Evolutionary conservation across 257 asterid genomes (phyloP).

Genomic region (Capsicum chinense): DNA sequence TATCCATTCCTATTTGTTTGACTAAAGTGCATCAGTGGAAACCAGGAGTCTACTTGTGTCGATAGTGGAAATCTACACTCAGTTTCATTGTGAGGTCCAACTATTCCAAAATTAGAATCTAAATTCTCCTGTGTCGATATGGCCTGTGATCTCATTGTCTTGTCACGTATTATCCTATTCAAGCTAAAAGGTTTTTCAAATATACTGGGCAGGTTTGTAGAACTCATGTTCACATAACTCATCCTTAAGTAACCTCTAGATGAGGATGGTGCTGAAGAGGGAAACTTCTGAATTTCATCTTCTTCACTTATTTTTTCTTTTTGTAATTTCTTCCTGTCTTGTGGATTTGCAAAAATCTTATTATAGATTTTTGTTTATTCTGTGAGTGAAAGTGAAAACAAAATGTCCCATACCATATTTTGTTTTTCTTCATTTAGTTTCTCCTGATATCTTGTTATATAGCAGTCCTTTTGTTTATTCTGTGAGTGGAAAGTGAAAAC

Average conservation of each 20-base stretch:
- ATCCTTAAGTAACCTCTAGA: neutral
- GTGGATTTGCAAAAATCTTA: neutral
- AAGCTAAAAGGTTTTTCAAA: neutral
- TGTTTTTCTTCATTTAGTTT: neutral
- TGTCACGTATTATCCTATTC: neutral
- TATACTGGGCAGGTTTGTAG: neutral
- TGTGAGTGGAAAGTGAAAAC: neutral
- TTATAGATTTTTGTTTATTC: neutral
- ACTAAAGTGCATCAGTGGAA: neutral
- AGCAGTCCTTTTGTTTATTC: neutral
- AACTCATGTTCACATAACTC: neutral
- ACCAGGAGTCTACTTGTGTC: neutral
- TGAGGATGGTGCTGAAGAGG: neutral
- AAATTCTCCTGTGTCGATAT: neutral
- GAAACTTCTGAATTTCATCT: neutral
- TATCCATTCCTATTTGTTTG: slow-evolving; percentile 3
- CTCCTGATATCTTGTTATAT: neutral
- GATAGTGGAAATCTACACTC: neutral
- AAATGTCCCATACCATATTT: neutral
- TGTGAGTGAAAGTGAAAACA: neutral
- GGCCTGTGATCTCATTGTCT: neutral
- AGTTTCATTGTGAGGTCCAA: neutral
- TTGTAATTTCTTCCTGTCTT: neutral
- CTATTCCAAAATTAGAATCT: neutral
- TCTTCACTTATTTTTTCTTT: neutral